Conservation (phyloP, 495 filamentous ascomycete species). For the Xylaria venustula region DNA sequence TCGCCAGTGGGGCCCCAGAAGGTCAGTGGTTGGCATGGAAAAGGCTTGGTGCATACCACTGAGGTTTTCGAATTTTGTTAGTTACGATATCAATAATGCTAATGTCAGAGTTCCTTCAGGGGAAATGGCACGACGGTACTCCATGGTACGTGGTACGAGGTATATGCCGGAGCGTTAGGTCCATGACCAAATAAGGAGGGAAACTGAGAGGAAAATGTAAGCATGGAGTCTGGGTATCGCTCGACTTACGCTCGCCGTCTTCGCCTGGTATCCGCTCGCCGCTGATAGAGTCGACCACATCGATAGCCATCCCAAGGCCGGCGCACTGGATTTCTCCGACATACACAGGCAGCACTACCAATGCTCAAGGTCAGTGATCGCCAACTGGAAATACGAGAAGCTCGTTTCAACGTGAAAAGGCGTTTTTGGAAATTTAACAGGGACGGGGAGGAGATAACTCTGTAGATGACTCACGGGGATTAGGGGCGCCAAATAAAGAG, state of each 20-base stretch:
- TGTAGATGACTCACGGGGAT: no score
- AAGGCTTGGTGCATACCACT: slow-evolving; percentile 74
- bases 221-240: background rate
- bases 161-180: no score
- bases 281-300: slow-evolving; percentile 64
- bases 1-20: slow-evolving; percentile 79
- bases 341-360: slow-evolving; percentile 69
- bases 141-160: no score
- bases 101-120: background rate
- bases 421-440: no score
- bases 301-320: slow-evolving; percentile 88
- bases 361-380: no score
- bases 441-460: no score
- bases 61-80: background rate
- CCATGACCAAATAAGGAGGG: no score
- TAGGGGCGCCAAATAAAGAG: slow-evolving; percentile 82
- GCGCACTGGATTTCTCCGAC: slow-evolving; percentile 87
- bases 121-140: no score
- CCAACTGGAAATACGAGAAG: no score
- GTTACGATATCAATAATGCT: background rate
- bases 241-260: slow-evolving; percentile 61
- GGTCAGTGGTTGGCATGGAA: slow-evolving; percentile 84
- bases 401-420: no score
- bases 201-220: no score
- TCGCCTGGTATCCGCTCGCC: slow-evolving; percentile 55